These are phyloP conservation scores for Hyaloperonospora brassicae DNA, from an alignment of 352 stramenopile species.

Conservation along the genomic window DNA sequence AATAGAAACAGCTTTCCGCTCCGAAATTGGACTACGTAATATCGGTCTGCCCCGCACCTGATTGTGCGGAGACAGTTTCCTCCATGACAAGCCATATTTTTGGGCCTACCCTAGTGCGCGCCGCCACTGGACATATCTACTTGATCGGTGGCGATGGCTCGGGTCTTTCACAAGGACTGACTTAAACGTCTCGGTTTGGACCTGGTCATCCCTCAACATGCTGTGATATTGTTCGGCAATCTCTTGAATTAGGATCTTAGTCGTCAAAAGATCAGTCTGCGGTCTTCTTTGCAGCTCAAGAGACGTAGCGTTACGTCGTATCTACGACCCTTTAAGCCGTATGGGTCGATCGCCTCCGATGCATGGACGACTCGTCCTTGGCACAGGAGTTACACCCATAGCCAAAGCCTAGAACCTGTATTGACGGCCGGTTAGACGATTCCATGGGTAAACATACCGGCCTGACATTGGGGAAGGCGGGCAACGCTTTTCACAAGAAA, in stretches of 20 bases:
- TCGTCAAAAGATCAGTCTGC: not conserved
- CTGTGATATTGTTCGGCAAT: not conserved
- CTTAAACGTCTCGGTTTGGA: too few species aligned
- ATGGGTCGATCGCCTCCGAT: not conserved
- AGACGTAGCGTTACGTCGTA: too few species aligned
- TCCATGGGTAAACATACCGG: too few species aligned
- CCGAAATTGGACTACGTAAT: not conserved
- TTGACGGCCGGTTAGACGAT: too few species aligned
- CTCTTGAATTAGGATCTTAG: not conserved
- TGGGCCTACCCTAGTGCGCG: not conserved
- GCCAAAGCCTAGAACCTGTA: not conserved
- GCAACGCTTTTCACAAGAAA: too few species aligned
- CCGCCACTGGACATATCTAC: not conserved
- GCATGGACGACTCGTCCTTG: not conserved
- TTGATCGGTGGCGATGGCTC: not conserved
- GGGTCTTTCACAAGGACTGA: too few species aligned
- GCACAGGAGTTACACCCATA: not conserved
- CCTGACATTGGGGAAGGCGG: too few species aligned
- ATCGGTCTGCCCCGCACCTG: not conserved
- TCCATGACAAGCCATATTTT: not conserved
- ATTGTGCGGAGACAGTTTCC: not conserved
- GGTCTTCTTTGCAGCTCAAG: too few species aligned
- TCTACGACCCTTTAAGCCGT: too few species aligned
- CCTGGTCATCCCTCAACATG: not conserved
- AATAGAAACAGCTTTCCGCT: not conserved